Conservation (phyloP, 2,329 filamentous ascomycete species). For the Teratosphaeria epicoccoides region DNA sequence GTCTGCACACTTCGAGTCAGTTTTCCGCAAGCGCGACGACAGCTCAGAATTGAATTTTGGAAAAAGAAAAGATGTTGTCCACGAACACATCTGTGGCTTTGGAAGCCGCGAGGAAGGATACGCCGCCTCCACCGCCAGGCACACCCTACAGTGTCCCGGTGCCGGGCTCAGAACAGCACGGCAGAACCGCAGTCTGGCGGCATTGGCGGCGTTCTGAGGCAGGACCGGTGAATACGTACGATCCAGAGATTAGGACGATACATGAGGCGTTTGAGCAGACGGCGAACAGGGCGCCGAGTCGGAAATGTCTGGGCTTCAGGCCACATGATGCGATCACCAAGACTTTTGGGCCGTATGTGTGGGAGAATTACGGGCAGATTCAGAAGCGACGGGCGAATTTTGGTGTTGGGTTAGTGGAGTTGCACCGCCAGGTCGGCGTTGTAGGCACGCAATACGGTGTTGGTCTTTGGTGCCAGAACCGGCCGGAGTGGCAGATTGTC, state of each 20-base stretch:
- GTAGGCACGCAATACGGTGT: conserved; percentile 58
- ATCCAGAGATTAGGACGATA: conserved; percentile 42
- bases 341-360: conserved; percentile 66
- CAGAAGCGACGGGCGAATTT: conserved; percentile 70
- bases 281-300: conserved; percentile 52
- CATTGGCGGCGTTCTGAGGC: conserved; percentile 65
- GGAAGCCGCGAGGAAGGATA: conserved; percentile 38
- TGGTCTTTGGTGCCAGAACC: conserved; percentile 78
- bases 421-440: conserved; percentile 65
- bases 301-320: conserved; percentile 67
- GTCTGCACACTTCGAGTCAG: background rate
- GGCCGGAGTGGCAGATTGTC: conserved; percentile 79
- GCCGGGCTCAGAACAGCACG: conserved; percentile 61
- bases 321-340: conserved; percentile 67
- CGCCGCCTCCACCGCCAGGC: conserved; percentile 57
- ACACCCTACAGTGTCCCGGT: conserved; percentile 68
- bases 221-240: conserved; percentile 58
- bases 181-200: conserved; percentile 67
- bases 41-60: background rate
- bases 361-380: conserved; percentile 74
- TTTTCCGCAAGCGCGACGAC: background rate
- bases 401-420: conserved; percentile 71
- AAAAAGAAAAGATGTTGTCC: background rate
- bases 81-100: conserved; percentile 11
- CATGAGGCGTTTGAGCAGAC: conserved; percentile 28